Evolutionary conservation across 768 basidiomycete species (phyloP).

Genomic region (Mrakia frigida): DNA sequence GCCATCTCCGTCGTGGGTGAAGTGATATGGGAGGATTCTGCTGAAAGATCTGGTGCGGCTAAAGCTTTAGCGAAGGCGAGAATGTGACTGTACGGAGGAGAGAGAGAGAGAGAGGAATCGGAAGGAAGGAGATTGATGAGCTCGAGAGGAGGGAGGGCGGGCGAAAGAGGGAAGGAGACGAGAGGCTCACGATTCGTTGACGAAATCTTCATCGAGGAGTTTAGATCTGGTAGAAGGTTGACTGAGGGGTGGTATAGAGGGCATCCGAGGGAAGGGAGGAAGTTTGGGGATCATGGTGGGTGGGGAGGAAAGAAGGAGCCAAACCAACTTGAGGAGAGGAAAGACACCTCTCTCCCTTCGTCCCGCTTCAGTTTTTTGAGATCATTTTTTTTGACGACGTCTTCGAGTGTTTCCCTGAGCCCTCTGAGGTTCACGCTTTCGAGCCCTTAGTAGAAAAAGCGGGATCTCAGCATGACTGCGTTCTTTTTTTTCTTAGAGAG

Average conservation of each 20-base stretch:
- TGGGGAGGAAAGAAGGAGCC: no score
- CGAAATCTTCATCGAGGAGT: slow-evolving; percentile 55
- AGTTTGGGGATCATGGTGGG: neutral
- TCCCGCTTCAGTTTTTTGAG: no score
- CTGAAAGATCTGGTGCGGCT: slow-evolving; percentile 52
- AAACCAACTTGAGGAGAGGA: no score
- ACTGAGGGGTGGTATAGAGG: neutral
- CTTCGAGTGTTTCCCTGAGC: no score
- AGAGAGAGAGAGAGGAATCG: neutral
- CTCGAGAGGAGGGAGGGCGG: neutral
- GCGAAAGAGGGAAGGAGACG: no score
- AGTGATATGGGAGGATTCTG: slow-evolving; percentile 35
- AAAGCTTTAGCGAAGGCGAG: slow-evolving; percentile 73
- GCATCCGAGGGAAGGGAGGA: neutral
- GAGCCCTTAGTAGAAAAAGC: no score
- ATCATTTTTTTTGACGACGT: no score
- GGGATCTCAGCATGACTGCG: no score
- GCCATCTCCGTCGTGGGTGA: slow-evolving; percentile 35
- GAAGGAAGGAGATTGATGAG: neutral
- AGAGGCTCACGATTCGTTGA: slow-evolving; percentile 66
- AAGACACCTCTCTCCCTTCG: no score
- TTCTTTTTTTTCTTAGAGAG: neutral
- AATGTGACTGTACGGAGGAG: slow-evolving; percentile 62
- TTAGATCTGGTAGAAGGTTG: neutral
- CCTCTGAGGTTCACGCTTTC: no score